Evolutionary conservation across 2,329 filamentous ascomycete species (phyloP), one percentile per base, ranked within the genome.

Genomic region (Albifimbria verrucaria): DNA sequence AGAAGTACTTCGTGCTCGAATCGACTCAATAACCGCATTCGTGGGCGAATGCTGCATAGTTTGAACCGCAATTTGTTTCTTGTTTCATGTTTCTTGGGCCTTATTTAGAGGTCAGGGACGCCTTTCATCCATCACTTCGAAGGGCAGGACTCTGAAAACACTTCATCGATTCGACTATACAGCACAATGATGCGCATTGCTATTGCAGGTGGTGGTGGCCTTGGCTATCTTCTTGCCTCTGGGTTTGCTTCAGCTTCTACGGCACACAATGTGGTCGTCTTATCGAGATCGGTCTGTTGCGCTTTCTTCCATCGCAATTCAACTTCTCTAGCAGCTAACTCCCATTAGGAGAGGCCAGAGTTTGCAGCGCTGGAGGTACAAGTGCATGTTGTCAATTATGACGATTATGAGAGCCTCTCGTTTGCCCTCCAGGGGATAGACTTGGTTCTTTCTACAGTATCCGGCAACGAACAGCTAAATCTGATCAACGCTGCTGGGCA

Each of bases 391-490:
- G 85, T 90, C n/a, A 77, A 90, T 71, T 92, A 90, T 66, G 69
- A 76, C 57, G 74, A 83, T 56, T 68, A 77, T 26, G 73, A 78
- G 1, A 78, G 78, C 42, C 77, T 92, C 23, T 76, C 76, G 15
- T 90, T 85, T 65, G 79, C 82, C 9, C 78, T 92, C n/a, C 79
- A 80, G 53, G 89, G 89, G 10, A 80, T 90, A 42, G 86, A 92
- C 67, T 79, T 89, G 11, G 81, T 91, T 60, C 88, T 92, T 52
- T 92, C 88, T 1, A 92, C 88, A 1, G 82, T 92, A 48, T 81
- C 80, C 2, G 87, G 86, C 4, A 72, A 70, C 18, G 76, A 85
- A 25, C 88, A 92, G 65, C 76, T 90, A 44, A 82, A 83, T 55
- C 79, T 92, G 26, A 90, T 92, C 66, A 83, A 88, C 59, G 88